Base-by-base conservation (phyloP, 202 grass and related monocot species). In the Sporobolus alterniflorus region DNA sequence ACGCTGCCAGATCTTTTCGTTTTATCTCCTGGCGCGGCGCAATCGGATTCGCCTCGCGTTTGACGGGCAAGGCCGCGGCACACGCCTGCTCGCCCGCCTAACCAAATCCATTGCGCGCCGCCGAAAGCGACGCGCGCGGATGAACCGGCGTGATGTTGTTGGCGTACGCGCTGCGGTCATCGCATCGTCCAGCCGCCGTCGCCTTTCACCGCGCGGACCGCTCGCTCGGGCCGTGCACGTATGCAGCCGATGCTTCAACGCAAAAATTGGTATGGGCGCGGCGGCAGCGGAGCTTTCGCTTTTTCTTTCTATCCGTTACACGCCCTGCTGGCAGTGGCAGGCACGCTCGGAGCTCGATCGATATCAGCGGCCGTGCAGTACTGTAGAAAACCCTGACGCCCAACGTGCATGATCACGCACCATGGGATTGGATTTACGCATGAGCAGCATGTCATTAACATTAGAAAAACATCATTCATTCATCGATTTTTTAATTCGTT, bases 181-280 rank as follows among this genome's bases (percentile, higher is more conserved):
- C 13, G 10, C 4, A 22, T 29, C 67, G 59, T 29, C n/a, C 30
- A 29, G 39, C 71, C 15, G 43, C 55, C 57, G 73, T 39, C 79
- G 73, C 74, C 83, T 42, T 69, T 68, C 61, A 40, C 67, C 50
- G 39, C 61, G 64, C 70, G 33, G 69, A 71, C 63, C 21, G n/a
- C n/a, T n/a, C n/a, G n/a, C 52, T 39, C 32, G 16, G 2, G 42
- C 73, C 26, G 30, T 13, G 75, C 81, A 88, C 76, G 77, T 82
- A 82, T 24, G 65, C 29, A 85, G 77, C 71, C 6, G 82, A 82
- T 89, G 87, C 87, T 89, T 89, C 82, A 49, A 89, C 82, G 87
- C 87, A 89, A 85, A 65, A 89, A 82, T 71, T 85, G 68, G 74
- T 78, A 2, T 3, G 47, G 46, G 62, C 17, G 42, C 17, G 42